phyloP scores from a whole-genome alignment of 2,329 filamentous ascomycete genomes.

The Colletotrichum falcatum region DNA sequence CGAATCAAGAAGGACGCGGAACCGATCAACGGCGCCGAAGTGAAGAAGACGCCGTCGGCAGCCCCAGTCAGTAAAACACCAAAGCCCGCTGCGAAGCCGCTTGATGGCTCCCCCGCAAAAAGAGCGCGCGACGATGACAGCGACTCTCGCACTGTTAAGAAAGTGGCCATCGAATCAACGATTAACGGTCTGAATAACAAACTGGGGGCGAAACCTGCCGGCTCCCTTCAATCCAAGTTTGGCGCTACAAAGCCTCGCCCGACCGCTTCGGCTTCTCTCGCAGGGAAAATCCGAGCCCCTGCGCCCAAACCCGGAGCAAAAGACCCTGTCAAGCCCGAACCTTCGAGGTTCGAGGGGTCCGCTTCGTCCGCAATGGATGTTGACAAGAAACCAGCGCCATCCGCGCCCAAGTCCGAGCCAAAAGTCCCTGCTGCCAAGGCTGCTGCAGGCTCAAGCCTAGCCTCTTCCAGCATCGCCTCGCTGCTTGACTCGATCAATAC shows the following conservation, averaged over 20 bases:
- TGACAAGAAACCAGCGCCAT: conserved; percentile 40
- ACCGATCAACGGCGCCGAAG: conserved; percentile 44
- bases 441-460: conserved; percentile 50
- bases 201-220: conserved; percentile 50
- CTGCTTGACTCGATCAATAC: conserved; percentile 64
- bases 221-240: conserved; percentile 45
- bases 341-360: conserved; percentile 39
- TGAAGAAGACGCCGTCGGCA: conserved; percentile 43
- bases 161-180: conserved; percentile 56
- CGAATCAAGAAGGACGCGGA: conserved; percentile 55
- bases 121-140: conserved; percentile 55
- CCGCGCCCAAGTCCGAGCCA: conserved; percentile 45
- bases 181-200: conserved; percentile 55
- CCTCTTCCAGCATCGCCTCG: conserved; percentile 64
- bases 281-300: conserved; percentile 60
- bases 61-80: conserved; percentile 40
- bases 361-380: conserved; percentile 37
- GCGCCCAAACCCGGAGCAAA: conserved; percentile 50
- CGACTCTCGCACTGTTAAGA: conserved; percentile 56
- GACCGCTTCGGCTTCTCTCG: conserved; percentile 53
- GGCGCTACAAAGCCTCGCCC: conserved; percentile 47
- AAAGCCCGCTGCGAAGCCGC: conserved; percentile 50
- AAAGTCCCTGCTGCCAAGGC: conserved; percentile 45
- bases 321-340: conserved; percentile 44
- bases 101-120: conserved; percentile 50